Percentiles rank a stretch among this genome's conserved stretches.
These are phyloP conservation scores for Eucalyptus curtisii DNA, from an alignment of 345 rosid species.

Conservation along the genomic window DNA sequence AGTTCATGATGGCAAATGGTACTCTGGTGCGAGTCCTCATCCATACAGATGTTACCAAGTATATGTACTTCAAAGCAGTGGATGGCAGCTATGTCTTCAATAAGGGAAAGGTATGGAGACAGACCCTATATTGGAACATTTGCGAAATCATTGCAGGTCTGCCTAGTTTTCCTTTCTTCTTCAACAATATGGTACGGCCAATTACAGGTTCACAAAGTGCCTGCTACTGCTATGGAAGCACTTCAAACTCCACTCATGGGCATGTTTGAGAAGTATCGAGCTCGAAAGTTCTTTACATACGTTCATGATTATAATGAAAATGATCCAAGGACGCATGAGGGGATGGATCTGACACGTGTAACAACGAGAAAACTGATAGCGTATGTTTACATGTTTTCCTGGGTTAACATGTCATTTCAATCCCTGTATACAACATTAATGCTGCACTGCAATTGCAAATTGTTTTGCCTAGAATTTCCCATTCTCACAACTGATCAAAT, in stretches of 20 bases:
- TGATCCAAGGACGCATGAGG: constrained; percentile 87
- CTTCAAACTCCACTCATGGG: constrained; percentile 97
- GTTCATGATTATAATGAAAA: constrained; percentile 82
- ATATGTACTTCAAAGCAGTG: constrained; percentile 86
- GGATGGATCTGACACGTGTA: constrained; percentile 84
- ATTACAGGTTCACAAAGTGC: constrained; percentile 86
- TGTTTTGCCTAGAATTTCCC: background rate
- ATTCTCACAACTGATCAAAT: background rate
- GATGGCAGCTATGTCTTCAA: constrained; percentile 92
- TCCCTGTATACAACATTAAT: background rate
- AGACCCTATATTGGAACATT: background rate
- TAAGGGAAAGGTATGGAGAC: constrained; percentile 75
- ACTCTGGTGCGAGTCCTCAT: constrained; percentile 97
- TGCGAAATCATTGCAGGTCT: background rate
- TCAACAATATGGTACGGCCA: background rate
- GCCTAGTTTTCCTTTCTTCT: background rate
- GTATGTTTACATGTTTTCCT: constrained; percentile 27
- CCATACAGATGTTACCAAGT: constrained; percentile 90
- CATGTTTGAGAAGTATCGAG: constrained; percentile 94
- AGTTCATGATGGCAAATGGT: constrained; percentile 99
- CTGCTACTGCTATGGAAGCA: constrained; percentile 94
- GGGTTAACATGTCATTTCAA: background rate
- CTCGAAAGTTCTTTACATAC: constrained; percentile 77
- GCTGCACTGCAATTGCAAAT: background rate
- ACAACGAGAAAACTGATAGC: constrained; percentile 77